Evolutionary conservation across 257 asterid genomes (phyloP).

Genomic region (Phtheirospermum japonicum): DNA sequence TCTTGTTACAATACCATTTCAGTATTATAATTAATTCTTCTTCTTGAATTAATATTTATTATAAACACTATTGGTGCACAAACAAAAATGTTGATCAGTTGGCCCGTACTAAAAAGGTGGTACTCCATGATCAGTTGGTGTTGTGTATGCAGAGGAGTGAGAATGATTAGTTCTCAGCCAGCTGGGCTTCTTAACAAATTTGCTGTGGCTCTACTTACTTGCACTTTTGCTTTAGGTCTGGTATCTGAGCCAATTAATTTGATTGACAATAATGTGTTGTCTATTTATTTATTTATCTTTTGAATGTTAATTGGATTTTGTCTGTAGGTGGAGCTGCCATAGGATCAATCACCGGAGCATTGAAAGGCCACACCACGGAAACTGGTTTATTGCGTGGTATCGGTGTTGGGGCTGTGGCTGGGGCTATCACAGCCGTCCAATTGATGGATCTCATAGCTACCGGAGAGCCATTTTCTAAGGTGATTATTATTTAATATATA

Average conservation of each 20-base stretch:
- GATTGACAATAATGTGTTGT: not conserved
- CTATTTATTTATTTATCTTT: no score
- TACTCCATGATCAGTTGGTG: no score
- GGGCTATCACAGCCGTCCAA: conserved; percentile 80
- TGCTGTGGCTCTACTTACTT: conserved; percentile 40
- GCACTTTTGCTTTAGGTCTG: conserved; percentile 56
- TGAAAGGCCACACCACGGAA: conserved; percentile 90
- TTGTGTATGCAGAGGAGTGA: no score
- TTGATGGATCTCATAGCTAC: conserved; percentile 59
- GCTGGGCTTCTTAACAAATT: conserved; percentile 33
- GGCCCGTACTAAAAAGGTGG: conserved; percentile 20
- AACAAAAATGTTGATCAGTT: no score
- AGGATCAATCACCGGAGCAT: conserved; percentile 70
- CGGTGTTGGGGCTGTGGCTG: conserved; percentile 68
- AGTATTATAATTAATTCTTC: no score
- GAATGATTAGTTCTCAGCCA: no score
- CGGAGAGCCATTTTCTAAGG: conserved; percentile 89
- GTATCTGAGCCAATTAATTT: not conserved
- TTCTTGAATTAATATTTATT: not conserved
- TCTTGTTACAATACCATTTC: not conserved
- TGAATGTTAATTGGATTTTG: not conserved
- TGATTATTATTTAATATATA: no score
- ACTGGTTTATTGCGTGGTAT: conserved; percentile 74
- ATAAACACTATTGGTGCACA: not conserved
- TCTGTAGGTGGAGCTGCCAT: conserved; percentile 66